phyloP scores from a whole-genome alignment of 2,329 filamentous ascomycete species.

The Sclerotinia spermophila region DNA sequence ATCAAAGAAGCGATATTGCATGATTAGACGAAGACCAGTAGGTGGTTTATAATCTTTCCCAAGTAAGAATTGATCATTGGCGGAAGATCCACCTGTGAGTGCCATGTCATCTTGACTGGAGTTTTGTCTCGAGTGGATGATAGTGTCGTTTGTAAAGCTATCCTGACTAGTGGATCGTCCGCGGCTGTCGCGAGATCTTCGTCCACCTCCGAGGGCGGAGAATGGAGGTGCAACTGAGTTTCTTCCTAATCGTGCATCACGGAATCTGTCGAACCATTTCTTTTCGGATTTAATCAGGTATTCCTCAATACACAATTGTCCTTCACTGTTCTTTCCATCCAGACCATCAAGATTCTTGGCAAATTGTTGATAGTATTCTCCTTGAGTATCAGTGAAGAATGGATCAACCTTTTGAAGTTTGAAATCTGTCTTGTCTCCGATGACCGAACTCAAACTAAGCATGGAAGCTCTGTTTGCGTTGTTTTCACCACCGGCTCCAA shows the following conservation, averaged over 20 bases:
- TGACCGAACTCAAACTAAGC: slow-evolving; percentile 47
- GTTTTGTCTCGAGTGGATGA: slow-evolving; percentile 18
- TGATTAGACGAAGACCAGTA: slow-evolving; percentile 51
- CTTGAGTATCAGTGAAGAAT: slow-evolving; percentile 62
- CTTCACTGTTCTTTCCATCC: slow-evolving; percentile 53
- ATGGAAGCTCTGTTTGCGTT: slow-evolving; percentile 37
- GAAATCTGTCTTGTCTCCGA: slow-evolving; percentile 59
- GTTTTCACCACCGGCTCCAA: slow-evolving; percentile 4
- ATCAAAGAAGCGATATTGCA: slow-evolving; percentile 56
- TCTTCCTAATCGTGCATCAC: slow-evolving; percentile 30
- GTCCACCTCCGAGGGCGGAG: slow-evolving; percentile 27
- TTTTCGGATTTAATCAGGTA: slow-evolving; percentile 63
- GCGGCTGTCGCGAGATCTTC: slow-evolving; percentile 42
- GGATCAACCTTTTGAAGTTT: slow-evolving; percentile 64
- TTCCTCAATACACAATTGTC: slow-evolving; percentile 59
- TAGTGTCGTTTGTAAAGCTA: slow-evolving; percentile 10
- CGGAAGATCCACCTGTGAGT: slow-evolving; percentile 4
- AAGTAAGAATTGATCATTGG: slow-evolving; percentile 47
- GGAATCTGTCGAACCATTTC: slow-evolving; percentile 60
- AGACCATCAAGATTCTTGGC: slow-evolving; percentile 54
- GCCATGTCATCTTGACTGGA: slow-evolving; percentile 17
- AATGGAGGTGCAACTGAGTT: not conserved
- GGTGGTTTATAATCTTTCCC: slow-evolving; percentile 50
- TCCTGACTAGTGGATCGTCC: slow-evolving; percentile 13
- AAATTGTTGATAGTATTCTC: slow-evolving; percentile 57